Conservation (phyloP, 2,329 filamentous ascomycete species). For the Sordariomycetes sp. region DNA sequence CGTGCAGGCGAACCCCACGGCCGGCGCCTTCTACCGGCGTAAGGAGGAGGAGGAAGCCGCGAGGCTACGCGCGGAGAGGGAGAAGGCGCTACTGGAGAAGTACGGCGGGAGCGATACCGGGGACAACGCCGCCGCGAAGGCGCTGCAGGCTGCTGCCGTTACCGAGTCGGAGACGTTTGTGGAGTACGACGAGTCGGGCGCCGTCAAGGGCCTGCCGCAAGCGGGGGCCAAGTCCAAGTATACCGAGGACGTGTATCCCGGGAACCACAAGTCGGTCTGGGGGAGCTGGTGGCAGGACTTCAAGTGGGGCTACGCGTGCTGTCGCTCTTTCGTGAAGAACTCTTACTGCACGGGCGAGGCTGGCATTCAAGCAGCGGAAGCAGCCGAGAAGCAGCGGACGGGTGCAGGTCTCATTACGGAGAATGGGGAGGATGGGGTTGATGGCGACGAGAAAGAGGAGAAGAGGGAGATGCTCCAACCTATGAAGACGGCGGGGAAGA, state of each 20-base stretch:
- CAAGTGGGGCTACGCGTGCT: constrained; percentile 92
- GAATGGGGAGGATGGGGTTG: constrained; percentile 10
- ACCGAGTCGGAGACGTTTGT: constrained; percentile 77
- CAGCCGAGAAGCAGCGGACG: constrained; percentile 49
- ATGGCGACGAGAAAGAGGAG: constrained; percentile 12
- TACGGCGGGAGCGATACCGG: constrained; percentile 56
- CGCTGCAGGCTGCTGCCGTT: constrained; percentile 40
- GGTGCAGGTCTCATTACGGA: constrained; percentile 26
- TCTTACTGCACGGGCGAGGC: constrained; percentile 94
- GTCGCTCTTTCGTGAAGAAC: constrained; percentile 87
- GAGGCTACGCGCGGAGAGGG: constrained; percentile 51
- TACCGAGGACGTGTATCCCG: constrained; percentile 69
- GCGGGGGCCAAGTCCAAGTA: constrained; percentile 80
- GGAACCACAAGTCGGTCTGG: constrained; percentile 90
- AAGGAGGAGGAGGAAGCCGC: constrained; percentile 66
- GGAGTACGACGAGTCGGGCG: constrained; percentile 84
- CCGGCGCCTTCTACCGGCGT: constrained; percentile 72
- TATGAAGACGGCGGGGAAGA: constrained; percentile 28
- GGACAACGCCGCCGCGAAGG: not conserved
- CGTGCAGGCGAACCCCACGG: constrained; percentile 91
- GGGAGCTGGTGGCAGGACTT: constrained; percentile 97
- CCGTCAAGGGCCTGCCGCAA: constrained; percentile 77
- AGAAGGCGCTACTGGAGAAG: constrained; percentile 62
- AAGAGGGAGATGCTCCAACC: constrained; percentile 12
- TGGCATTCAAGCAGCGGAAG: constrained; percentile 69